Conservation (phyloP, 495 filamentous ascomycete species). For the Daldinia concentrica region DNA sequence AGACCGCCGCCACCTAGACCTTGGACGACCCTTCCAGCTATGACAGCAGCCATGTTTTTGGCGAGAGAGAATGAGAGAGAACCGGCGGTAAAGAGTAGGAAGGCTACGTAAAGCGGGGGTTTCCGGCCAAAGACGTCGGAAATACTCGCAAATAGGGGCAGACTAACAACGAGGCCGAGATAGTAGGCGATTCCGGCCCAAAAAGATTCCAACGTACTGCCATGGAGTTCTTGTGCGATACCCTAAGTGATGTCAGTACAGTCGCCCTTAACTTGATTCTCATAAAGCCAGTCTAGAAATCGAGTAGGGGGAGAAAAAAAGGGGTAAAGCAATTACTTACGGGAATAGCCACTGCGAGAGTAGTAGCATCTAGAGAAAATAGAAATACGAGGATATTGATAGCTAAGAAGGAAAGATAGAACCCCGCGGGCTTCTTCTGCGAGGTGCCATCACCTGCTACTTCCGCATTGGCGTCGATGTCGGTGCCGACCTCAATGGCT, state of each 20-base stretch:
- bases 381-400: conserved; percentile 35
- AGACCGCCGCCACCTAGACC: conserved; percentile 81
- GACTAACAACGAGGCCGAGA: conserved; percentile 58
- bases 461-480: conserved; percentile 9
- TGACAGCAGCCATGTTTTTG: conserved; percentile 70
- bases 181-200: conserved; percentile 67
- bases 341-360: conserved; percentile 37
- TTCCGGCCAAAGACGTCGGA: conserved; percentile 82
- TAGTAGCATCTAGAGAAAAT: conserved; percentile 36
- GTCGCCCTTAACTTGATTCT: neutral
- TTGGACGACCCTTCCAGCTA: conserved; percentile 78
- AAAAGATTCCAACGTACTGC: conserved; percentile 66
- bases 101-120: conserved; percentile 69
- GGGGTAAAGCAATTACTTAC: conserved; percentile 13
- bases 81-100: conserved; percentile 68
- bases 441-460: conserved; percentile 1
- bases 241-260: conserved; percentile 41
- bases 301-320: neutral
- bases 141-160: conserved; percentile 56
- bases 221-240: conserved; percentile 56
- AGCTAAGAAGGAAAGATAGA: conserved; percentile 36
- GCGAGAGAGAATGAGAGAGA: conserved; percentile 74
- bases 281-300: neutral
- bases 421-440: conserved; percentile 26
- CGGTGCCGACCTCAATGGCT: conserved; percentile 15